Evolutionary conservation across 2,329 filamentous ascomycete species (phyloP), one percentile per base, ranked within the genome.

Genomic region (Thelonectria olida): DNA sequence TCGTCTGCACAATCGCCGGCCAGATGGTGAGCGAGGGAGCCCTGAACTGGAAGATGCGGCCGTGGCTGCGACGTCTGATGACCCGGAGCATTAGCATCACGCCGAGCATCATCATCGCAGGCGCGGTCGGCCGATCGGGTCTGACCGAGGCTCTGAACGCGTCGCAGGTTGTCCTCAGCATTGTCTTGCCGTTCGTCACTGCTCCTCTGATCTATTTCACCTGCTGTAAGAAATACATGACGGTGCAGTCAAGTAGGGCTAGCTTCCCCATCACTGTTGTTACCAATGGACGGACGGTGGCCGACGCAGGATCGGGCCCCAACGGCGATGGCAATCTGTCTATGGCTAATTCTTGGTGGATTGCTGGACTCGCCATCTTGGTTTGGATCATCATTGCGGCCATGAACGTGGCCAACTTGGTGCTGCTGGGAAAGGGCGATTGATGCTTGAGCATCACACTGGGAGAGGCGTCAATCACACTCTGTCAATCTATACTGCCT

Each of bases 11-110:
- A 1, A 96, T 97, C 67, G 87, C 93, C 0, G 93, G 93, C 0
- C 93, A 97, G 75, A 96, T 97, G 89, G 90, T 97, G 20, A 90
- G 88, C 64, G 93, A 96, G 75, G 93, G 93, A 7, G 92, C 93
- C 62, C 76, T 97, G 44, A 87, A 88, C 47, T 93, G 92, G 91
- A 87, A 79, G 5, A 77, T 94, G 28, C 83, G 83, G 62, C 93
- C 93, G 0, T 97, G 93, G 93, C 71, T 94, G 9, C 89, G 93
- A 2, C 85, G 93, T 10, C 83, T 96, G 4, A 77, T 95, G 50
- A 96, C 93, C 0, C 86, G 93, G 23, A 87, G 85, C 50, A 92
- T 97, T 74, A 92, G 90, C 71, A 93, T 97, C 74, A 89, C 89
- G 1, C 93, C 93, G 0, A 90, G 87, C 61, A 93, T 97, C 75